Evolutionary conservation across 371 early-diverging fungal genomes (phyloP), one percentile per base, ranked within the genome.

Genomic region (Mucor velutinosus): DNA sequence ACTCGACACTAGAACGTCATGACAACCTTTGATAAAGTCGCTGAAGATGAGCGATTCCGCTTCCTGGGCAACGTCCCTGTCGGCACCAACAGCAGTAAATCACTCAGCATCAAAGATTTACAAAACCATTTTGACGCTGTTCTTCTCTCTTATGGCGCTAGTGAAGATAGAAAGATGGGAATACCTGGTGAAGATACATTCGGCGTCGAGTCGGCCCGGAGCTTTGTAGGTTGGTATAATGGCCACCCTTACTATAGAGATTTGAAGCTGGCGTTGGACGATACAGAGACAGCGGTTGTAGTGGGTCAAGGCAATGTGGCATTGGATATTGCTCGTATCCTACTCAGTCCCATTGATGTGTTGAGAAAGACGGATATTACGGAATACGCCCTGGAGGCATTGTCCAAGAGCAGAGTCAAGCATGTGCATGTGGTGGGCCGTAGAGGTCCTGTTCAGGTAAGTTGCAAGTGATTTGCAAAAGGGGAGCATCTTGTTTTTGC

Each of bases 271-370:
- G 90, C 93, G 64, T 81, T 95, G 43, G 71, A 80, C n/a, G 73
- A 72, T 14, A 84, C 86, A 0, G 94, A 95, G 37, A 91, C 90
- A 0, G 95, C 90, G 0, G 89, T 92, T 0, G 85, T 99, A 0
- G 83, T 99, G 41, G 99, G 99, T 6, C 94, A 96, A 59, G 99
- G 99, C 11, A 99, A 99, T 72, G 99, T 99, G 0, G 96, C 99
- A 0, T 72, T 99, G 61, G 99, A 99, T 79, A 88, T 94, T 23
- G 97, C 98, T 0, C 84, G 99, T 64, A 88, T 98, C 27, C 79
- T 99, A 32, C 78, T 99, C 62, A 85, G 86, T 4, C 91, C 93
- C 0, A 68, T 92, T 27, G 91, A 93, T 56, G 79, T 61, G n/a
- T 79, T 97, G 61, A 85, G 86, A 8, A 87, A 86, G 70, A 98